Conservation (phyloP, 805 yeast genomes). For the Millerozyma miso region DNA sequence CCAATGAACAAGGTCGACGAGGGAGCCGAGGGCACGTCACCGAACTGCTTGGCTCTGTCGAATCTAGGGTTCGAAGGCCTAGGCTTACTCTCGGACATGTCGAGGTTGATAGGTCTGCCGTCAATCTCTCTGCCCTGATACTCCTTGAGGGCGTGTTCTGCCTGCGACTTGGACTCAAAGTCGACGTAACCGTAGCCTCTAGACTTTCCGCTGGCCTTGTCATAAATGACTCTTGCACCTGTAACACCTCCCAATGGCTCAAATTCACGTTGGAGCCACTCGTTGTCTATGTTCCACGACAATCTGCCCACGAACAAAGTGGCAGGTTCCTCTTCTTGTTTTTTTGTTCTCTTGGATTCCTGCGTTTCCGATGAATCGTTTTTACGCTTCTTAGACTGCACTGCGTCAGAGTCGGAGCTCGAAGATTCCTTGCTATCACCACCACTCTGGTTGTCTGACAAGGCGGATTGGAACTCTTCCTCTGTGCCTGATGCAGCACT, state of each 20-base stretch:
- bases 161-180: slow-evolving; percentile 69
- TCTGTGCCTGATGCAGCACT: slow-evolving; percentile 16
- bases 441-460: background rate
- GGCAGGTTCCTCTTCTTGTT: slow-evolving; percentile 61
- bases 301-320: slow-evolving; percentile 95
- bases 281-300: slow-evolving; percentile 96
- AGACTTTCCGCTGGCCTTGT: slow-evolving; percentile 87
- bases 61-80: slow-evolving; percentile 49
- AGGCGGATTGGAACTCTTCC: slow-evolving; percentile 14
- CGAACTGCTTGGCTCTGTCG: slow-evolving; percentile 84
- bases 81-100: slow-evolving; percentile 84
- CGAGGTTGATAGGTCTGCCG: slow-evolving; percentile 94
- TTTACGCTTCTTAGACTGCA: slow-evolving; percentile 16
- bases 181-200: slow-evolving; percentile 98
- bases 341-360: slow-evolving; percentile 51
- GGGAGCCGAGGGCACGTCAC: slow-evolving; percentile 88
- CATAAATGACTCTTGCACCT: slow-evolving; percentile 89
- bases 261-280: slow-evolving; percentile 86
- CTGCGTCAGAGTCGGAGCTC: slow-evolving; percentile 17
- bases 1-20: slow-evolving; percentile 96
- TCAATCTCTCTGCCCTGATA: slow-evolving; percentile 93
- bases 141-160: slow-evolving; percentile 80
- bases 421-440: background rate
- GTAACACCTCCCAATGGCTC: slow-evolving; percentile 76
- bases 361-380: slow-evolving; percentile 29